Evolutionary conservation across 768 basidiomycete species (phyloP), one percentile per base, ranked within the genome.

Genomic region (Xerocomellus intermedius): DNA sequence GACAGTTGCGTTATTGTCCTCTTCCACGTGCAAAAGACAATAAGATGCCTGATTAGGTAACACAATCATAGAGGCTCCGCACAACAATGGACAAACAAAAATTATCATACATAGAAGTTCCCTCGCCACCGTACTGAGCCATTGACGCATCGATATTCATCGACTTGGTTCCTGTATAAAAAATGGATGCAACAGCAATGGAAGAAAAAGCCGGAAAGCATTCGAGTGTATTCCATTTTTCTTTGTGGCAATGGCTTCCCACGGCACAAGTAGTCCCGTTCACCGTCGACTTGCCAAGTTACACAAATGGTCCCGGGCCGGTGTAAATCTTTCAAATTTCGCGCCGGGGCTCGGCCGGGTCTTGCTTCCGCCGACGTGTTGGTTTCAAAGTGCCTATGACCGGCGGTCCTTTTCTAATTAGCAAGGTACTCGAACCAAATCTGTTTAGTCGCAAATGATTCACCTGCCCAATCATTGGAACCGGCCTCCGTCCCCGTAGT

Each of bases 31-130:
- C 24, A 45, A 43, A 56, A 63, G 56, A 67, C 64, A 69, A 71
- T 69, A 67, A 57, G 48, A 56, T 5, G n/a, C 7, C 10, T 0
- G 36, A 51, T 59, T 55, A 56, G 4, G 45, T 62, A 60, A 69
- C 45, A 4, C 8, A 16, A 3, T 17, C n/a, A n/a, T 53, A 54
- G 37, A 4, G 47, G 60, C 36, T 53, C 58, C 55, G 62, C 42
- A 64, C 38, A 66, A 66, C 59, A 69, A 52, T 50, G 38, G 38
- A 51, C 64, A 62, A 62, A 57, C 54, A 55, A 55, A n/a, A n/a
- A n/a, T n/a, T 9, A 28, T 6, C 39, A 12, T 21, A 10, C 24
- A n/a, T 19, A 39, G 8, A 3, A 24, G 24, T 24, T 5, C 24
- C n/a, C n/a, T n/a, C n/a, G n/a, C n/a, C n/a, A n/a, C n/a, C n/a